Percentiles rank a stretch among this genome's conserved stretches.
phyloP scores from a whole-genome alignment of 73 alveolate species.

The Symbiodinium natans region DNA sequence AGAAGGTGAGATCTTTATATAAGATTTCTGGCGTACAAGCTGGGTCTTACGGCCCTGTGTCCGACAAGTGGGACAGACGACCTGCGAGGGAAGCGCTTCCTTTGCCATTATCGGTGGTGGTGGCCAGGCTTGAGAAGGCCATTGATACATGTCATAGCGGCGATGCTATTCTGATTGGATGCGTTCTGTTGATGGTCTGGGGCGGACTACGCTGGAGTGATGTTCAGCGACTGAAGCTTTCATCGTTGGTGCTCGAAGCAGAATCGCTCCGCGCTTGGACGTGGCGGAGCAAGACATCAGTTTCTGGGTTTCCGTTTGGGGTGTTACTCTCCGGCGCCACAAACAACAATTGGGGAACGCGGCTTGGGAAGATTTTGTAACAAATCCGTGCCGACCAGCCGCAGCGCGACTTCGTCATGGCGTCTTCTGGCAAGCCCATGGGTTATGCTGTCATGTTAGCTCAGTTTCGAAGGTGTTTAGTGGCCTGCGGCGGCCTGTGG shows the following conservation, averaged over 20 bases:
- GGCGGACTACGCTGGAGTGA: too few species aligned
- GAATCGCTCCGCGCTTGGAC: not conserved
- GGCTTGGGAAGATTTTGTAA: not conserved
- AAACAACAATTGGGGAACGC: not conserved
- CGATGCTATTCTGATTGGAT: not conserved
- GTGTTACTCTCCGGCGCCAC: not conserved
- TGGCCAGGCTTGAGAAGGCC: not conserved
- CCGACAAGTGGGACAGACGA: not conserved
- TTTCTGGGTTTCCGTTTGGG: not conserved
- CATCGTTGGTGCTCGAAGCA: not conserved
- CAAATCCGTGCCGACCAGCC: too few species aligned
- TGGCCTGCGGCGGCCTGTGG: not conserved
- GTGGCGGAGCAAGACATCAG: not conserved
- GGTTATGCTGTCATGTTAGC: not conserved
- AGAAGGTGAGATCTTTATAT: not conserved
- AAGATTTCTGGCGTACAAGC: slow-evolving; percentile 2
- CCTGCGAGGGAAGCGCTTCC: not conserved
- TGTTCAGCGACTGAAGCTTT: not conserved
- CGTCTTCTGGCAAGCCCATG: not conserved
- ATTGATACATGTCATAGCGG: not conserved
- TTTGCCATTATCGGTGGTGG: not conserved
- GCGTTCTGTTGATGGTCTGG: not conserved
- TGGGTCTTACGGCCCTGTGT: not conserved
- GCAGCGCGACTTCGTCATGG: not conserved
- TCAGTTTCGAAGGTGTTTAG: not conserved